Conservation (phyloP, 805 yeast species). For the Kazachstania martiniae region DNA sequence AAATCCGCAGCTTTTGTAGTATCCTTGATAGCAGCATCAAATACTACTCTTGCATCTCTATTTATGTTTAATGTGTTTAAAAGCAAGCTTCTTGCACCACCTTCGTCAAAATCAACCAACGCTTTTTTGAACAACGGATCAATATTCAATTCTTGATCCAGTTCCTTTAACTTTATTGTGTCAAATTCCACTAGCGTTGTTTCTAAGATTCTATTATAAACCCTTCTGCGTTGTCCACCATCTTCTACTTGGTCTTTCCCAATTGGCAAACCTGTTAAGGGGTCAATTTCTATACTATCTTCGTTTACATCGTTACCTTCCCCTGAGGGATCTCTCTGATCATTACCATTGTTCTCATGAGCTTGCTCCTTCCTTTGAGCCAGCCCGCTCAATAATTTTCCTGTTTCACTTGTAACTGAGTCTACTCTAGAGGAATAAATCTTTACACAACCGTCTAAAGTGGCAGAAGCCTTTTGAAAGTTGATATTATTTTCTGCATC, state of each 20-base stretch:
- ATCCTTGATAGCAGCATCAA: constrained; percentile 43
- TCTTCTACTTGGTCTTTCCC: constrained; percentile 19
- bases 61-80: constrained; percentile 52
- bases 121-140: constrained; percentile 72
- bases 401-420: constrained; percentile 85
- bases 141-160: constrained; percentile 54
- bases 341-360: constrained; percentile 12
- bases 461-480: constrained; percentile 83
- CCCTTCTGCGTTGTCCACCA: constrained; percentile 18
- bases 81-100: constrained; percentile 64
- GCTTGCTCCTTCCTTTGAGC: constrained; percentile 32
- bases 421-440: constrained; percentile 87
- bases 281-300: constrained; percentile 23
- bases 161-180: constrained; percentile 38
- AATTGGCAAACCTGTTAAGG: constrained; percentile 26
- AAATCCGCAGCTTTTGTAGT: constrained; percentile 9
- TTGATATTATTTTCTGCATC: constrained; percentile 71
- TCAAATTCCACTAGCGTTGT: constrained; percentile 45
- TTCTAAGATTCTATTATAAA: constrained; percentile 22
- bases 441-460: constrained; percentile 90
- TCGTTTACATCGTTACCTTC: constrained; percentile 19
- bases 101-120: constrained; percentile 70
- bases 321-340: constrained; percentile 12
- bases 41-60: constrained; percentile 43
- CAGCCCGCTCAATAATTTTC: constrained; percentile 67